Conservation (phyloP, 495 filamentous ascomycete species). For the Hyaloscypha bicolor region DNA sequence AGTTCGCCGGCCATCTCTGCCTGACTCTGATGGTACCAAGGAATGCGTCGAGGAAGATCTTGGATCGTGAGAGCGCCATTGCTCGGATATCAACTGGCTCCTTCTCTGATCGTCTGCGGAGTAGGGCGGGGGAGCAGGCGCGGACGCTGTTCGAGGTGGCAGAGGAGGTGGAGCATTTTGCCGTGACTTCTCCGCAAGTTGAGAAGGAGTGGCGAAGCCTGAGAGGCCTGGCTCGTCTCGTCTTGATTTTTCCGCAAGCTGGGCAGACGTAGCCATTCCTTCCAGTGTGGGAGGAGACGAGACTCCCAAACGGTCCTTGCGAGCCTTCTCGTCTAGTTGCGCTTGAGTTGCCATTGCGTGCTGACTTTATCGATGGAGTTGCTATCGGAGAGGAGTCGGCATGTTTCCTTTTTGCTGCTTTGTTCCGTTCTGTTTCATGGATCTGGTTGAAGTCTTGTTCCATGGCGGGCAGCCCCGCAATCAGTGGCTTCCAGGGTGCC, state of each 20-base stretch:
- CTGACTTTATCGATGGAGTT: not conserved
- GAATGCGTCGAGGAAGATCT: constrained; percentile 67
- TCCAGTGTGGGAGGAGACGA: constrained; percentile 4
- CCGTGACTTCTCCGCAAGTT: constrained; percentile 16
- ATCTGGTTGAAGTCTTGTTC: not conserved
- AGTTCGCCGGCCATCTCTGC: constrained; percentile 51
- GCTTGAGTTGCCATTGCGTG: constrained; percentile 27
- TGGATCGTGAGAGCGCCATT: constrained; percentile 49
- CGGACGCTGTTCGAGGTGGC: constrained; percentile 24
- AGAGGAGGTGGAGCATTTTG: constrained; percentile 19
- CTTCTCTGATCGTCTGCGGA: constrained; percentile 25
- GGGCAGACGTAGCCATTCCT: constrained; percentile 18
- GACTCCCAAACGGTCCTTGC: not conserved
- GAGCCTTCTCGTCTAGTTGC: constrained; percentile 25
- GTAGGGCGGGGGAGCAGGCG: constrained; percentile 28
- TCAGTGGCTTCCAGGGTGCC: not conserved
- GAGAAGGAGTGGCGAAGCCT: constrained; percentile 10
- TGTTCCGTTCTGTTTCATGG: constrained; percentile 2
- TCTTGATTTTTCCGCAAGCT: constrained; percentile 28
- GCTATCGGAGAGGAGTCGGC: not conserved
- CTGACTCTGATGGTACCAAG: constrained; percentile 51
- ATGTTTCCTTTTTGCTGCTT: not conserved
- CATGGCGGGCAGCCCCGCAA: not conserved
- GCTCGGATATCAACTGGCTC: constrained; percentile 27
- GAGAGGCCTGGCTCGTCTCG: not conserved